Base-by-base conservation (phyloP, 768 basidiomycete species). In the Lactifluus volemus region DNA sequence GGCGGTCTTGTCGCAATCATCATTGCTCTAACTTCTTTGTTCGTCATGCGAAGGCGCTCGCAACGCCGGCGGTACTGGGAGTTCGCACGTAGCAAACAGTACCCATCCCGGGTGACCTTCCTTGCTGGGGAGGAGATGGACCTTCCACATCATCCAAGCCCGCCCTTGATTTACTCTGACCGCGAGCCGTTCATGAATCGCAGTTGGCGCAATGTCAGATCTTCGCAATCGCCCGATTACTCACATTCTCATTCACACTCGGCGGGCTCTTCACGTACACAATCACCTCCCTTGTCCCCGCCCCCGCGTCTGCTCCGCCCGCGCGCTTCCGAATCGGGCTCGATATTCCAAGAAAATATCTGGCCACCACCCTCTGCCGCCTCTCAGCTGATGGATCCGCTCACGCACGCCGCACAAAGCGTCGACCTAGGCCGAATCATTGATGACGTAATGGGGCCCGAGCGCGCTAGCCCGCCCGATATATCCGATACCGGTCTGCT, bases 301-400 rank as follows among this genome's bases (percentile, higher is more conserved):
- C 62, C 62, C 3, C 63, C 65, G 6, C 65, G 47, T 1, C 42
- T 66, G 5, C 29, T 61, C 17, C 65, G 59, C 49, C 45, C 56
- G 1, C 64, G 56, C 15, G 64, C 59, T 8, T 61, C 63, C 15
- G 65, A 58, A 17, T 58, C 59, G 4, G 65, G 65, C 11, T 61
- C 59, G 9, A 64, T 66, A 52, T 66, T 66, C 54, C 59, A 64
- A 2, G 65, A 66, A 49, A 48, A 53, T 32, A 63, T 66, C 1
- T 66, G 63, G 63, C 65, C 65, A 3, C 65, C 65, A 0, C 65
- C 65, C 1, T 25, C 55, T 4, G 42, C 47, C 4, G 53, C 38
- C 32, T 34, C 32, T 34, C 32, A 34, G 12, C 50, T 66, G 8
- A 48, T 59, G 2, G 65, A 64, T 49, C 63, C 65, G 38, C 54